These are phyloP conservation scores for Fusarium ambrosium DNA, from an alignment of 2,329 filamentous ascomycete genomes.

Conservation along the genomic window DNA sequence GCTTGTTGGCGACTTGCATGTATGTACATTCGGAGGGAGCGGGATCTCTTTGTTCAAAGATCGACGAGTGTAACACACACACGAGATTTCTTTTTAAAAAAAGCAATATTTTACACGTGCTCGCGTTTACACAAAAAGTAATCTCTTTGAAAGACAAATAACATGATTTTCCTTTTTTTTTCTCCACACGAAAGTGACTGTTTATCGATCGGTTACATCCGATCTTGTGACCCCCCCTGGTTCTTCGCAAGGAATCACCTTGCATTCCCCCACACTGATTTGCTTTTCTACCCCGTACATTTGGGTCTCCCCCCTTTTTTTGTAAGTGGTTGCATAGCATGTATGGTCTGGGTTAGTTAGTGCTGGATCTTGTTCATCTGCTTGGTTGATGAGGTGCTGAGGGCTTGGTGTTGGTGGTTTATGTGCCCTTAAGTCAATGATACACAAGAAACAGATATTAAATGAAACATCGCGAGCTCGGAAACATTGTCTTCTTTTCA, in stretches of 20 bases:
- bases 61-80: background rate
- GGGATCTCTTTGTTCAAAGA: background rate
- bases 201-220: conserved; percentile 27
- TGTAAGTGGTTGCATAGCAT: background rate
- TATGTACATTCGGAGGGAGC: conserved; percentile 9
- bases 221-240: conserved; percentile 15
- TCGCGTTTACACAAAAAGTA: background rate
- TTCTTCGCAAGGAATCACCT: conserved; percentile 5
- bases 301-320: background rate
- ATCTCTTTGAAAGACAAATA: background rate
- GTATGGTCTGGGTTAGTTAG: background rate
- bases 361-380: background rate
- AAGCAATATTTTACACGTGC: background rate
- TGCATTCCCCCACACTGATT: background rate
- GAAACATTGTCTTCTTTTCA: conserved; percentile 79
- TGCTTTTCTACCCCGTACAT: background rate
- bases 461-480: background rate
- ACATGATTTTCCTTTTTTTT: background rate
- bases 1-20: conserved; percentile 32
- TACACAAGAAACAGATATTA: background rate
- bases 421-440: background rate
- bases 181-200: background rate
- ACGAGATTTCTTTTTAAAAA: background rate
- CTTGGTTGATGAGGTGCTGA: background rate
- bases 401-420: too few relatives aligned